Conservation (phyloP, 306 rosid species). For the Senna tora region DNA sequence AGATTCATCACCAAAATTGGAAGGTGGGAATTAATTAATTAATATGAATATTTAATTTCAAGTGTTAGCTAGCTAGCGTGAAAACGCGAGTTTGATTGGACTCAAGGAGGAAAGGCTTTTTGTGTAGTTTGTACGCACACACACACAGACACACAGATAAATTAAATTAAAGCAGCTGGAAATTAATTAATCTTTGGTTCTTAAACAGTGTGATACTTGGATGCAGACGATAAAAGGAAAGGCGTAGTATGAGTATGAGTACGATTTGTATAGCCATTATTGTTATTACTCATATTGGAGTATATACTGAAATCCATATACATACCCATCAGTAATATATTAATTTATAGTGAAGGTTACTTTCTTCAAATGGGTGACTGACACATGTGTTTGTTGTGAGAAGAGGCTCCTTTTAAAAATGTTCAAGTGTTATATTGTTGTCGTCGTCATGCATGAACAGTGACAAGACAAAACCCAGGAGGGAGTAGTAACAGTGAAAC, state of each 20-base stretch:
- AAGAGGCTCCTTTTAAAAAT: not conserved
- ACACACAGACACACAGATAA: too few species aligned
- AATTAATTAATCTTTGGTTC: not conserved
- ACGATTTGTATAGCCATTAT: not conserved
- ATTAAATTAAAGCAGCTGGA: not conserved
- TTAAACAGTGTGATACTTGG: not conserved
- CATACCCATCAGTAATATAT: not conserved
- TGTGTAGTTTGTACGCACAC: not conserved
- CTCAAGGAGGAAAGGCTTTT: not conserved
- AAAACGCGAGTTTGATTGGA: not conserved
- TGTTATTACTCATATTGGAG: not conserved
- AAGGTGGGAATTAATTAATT: not conserved
- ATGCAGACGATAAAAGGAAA: not conserved
- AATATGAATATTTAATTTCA: not conserved
- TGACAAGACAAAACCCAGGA: slow-evolving; percentile 13
- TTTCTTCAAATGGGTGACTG: slow-evolving; percentile 17
- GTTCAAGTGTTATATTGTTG: too few species aligned
- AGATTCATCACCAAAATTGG: slow-evolving; percentile 6
- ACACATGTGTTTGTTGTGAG: not conserved
- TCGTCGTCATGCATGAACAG: not conserved
- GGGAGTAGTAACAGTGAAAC: slow-evolving; percentile 19
- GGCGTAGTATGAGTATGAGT: not conserved
- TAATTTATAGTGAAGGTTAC: not conserved
- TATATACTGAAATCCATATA: not conserved
- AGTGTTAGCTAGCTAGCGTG: not conserved